phyloP scores from a whole-genome alignment of 768 basidiomycete species.

The Boletus fagicola region DNA sequence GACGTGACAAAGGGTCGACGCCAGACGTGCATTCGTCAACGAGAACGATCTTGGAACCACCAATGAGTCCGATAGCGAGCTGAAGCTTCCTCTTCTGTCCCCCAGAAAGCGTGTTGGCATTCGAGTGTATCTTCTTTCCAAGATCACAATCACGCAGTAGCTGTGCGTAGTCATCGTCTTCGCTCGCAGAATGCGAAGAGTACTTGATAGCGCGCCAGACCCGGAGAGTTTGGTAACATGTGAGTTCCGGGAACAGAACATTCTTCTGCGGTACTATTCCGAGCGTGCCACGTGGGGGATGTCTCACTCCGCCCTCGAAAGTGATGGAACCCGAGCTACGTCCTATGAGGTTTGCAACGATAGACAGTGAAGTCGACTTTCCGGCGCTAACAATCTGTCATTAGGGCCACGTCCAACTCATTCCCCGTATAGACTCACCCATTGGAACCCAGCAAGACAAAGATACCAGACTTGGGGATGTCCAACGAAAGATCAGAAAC shows the following conservation, averaged over 20 bases:
- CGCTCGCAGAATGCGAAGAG: conserved; percentile 39
- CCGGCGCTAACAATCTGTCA: conserved; percentile 51
- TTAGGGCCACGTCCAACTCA: background rate
- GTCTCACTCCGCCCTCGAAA: conserved; percentile 50
- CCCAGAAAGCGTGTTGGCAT: conserved; percentile 66
- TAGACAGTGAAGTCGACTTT: conserved; percentile 70
- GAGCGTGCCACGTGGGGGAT: conserved; percentile 60
- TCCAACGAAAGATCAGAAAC: conserved; percentile 64
- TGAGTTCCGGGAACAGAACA: conserved; percentile 73
- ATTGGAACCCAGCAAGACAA: conserved; percentile 72
- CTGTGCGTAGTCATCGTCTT: conserved; percentile 59
- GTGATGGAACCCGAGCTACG: conserved; percentile 57
- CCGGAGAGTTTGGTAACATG: conserved; percentile 68
- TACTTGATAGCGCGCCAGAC: conserved; percentile 75
- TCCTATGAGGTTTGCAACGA: conserved; percentile 61
- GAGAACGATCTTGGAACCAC: conserved; percentile 67
- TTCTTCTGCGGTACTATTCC: conserved; percentile 85
- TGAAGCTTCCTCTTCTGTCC: conserved; percentile 85
- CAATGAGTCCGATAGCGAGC: conserved; percentile 75
- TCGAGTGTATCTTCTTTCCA: conserved; percentile 62
- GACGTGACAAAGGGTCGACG: conserved; percentile 75
- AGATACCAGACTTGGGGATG: conserved; percentile 73
- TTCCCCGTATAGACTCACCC: conserved; percentile 40
- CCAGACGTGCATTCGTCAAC: conserved; percentile 76
- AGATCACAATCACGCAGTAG: conserved; percentile 72